These are phyloP conservation scores for Coprinopsis strossmayeri DNA, from an alignment of 768 basidiomycete genomes.

Conservation along the genomic window DNA sequence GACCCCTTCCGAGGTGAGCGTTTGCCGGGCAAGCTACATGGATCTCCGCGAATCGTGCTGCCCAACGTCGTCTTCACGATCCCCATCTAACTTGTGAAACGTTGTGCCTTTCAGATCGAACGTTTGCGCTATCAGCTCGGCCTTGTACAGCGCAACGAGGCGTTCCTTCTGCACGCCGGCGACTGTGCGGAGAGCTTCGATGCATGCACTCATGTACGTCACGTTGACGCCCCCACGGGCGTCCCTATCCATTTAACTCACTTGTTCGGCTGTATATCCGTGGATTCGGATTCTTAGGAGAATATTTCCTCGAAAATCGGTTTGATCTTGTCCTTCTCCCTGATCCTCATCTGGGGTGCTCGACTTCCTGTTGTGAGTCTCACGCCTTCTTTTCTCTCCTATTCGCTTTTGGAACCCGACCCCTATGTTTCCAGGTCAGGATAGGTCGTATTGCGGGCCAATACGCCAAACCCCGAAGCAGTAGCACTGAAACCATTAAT, in stretches of 20 bases:
- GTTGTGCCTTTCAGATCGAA: slow-evolving; percentile 52
- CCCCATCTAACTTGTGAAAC: slow-evolving; percentile 3
- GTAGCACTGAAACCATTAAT: slow-evolving; percentile 69
- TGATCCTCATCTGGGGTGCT: slow-evolving; percentile 92
- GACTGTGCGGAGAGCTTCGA: slow-evolving; percentile 97
- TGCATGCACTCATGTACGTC: slow-evolving; percentile 76
- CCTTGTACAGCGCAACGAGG: slow-evolving; percentile 79
- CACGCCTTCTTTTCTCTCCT: neutral
- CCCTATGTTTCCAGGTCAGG: slow-evolving; percentile 44
- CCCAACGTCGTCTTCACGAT: slow-evolving; percentile 8
- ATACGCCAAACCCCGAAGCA: slow-evolving; percentile 92
- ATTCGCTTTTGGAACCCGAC: neutral
- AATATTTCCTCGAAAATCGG: slow-evolving; percentile 86
- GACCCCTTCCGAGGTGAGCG: slow-evolving; percentile 79
- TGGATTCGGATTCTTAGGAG: slow-evolving; percentile 38
- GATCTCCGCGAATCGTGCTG: slow-evolving; percentile 18
- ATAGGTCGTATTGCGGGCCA: slow-evolving; percentile 94
- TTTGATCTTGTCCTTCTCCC: slow-evolving; percentile 88
- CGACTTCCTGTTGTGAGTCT: slow-evolving; percentile 80
- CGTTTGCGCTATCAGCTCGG: slow-evolving; percentile 74
- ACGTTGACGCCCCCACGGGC: neutral
- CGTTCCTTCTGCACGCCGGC: slow-evolving; percentile 93
- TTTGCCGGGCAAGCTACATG: slow-evolving; percentile 17
- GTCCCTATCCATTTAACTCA: slow-evolving; percentile 11
- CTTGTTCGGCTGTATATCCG: neutral